Percentiles rank a stretch among this genome's conserved stretches.
These are phyloP conservation scores for Haematococcus lacustris DNA, from an alignment of 139 green algal genomes.

Conservation along the genomic window DNA sequence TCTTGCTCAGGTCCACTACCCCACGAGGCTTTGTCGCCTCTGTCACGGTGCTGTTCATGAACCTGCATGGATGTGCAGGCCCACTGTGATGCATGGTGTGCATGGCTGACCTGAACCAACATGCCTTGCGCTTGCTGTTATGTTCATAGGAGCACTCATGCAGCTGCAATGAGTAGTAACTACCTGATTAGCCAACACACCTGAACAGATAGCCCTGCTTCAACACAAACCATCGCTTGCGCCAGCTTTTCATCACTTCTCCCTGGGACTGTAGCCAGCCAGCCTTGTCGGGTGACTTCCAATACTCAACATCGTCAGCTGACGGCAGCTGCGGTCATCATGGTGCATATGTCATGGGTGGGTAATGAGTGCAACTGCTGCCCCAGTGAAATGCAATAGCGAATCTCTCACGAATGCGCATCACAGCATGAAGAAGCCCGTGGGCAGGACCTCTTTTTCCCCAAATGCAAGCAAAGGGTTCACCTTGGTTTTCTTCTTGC, in stretches of 20 bases:
- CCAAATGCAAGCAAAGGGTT: too few species aligned
- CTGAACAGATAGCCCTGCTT: conserved; percentile 65
- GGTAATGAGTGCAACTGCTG: too few species aligned
- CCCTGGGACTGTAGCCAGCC: conserved; percentile 89
- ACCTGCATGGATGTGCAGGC: conserved; percentile 51
- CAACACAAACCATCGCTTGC: conserved; percentile 85
- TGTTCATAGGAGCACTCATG: too few species aligned
- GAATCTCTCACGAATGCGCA: neutral
- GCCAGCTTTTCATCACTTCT: conserved; percentile 81
- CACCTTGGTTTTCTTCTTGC: conserved; percentile 28
- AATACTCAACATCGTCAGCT: conserved; percentile 88
- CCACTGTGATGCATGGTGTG: too few species aligned
- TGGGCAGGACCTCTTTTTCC: neutral
- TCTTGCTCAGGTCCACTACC: conserved; percentile 74
- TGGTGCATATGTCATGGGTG: neutral
- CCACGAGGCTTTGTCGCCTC: conserved; percentile 66
- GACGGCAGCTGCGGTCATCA: conserved; percentile 47
- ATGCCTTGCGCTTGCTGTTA: too few species aligned
- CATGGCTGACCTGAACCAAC: too few species aligned
- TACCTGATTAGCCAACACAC: too few species aligned
- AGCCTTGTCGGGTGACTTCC: conserved; percentile 69
- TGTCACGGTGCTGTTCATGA: conserved; percentile 55
- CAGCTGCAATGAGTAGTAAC: too few species aligned
- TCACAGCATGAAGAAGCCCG: neutral
- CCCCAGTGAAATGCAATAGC: too few species aligned